A percentile compares a stretch with the other conserved stretches of the same genome.
Conservation (phyloP, 192 early-diverging fungal genomes). For the Coemansia sp. region DNA sequence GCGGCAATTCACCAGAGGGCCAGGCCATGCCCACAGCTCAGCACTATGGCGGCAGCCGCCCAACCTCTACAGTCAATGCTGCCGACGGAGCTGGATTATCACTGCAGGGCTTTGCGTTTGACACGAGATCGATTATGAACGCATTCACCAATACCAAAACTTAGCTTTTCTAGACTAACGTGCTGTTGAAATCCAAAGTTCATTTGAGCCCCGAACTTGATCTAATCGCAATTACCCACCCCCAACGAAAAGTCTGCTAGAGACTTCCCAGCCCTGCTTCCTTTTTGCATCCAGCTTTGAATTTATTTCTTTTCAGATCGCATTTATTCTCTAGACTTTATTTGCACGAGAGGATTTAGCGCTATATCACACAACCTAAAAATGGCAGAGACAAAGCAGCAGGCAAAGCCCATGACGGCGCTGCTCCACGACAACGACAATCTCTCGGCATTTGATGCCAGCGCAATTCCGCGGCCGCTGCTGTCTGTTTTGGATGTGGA, state of each 20-base stretch:
- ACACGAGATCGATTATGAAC: conserved; percentile 38
- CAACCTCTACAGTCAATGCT: background rate
- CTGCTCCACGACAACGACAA: conserved; percentile 42
- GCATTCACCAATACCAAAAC: conserved; percentile 17
- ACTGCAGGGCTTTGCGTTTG: conserved; percentile 30
- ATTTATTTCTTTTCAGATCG: background rate
- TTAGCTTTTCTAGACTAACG: background rate
- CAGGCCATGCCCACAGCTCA: background rate
- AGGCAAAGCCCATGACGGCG: conserved; percentile 54
- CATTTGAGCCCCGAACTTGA: background rate
- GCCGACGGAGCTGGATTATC: background rate
- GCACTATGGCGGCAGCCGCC: conserved; percentile 8
- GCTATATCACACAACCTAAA: background rate
- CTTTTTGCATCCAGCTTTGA: background rate
- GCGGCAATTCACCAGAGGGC: background rate
- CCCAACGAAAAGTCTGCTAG: background rate
- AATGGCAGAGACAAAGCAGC: conserved; percentile 27
- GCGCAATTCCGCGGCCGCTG: conserved; percentile 39
- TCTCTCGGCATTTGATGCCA: conserved; percentile 29
- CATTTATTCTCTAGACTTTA: background rate
- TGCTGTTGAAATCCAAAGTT: background rate
- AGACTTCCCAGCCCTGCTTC: background rate
- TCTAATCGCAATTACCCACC: background rate
- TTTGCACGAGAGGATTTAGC: background rate
- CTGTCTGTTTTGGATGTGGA: conserved; percentile 61